Evolutionary conservation across 441 rosid genomes (phyloP).

Genomic region (Isatis lusitanica): DNA sequence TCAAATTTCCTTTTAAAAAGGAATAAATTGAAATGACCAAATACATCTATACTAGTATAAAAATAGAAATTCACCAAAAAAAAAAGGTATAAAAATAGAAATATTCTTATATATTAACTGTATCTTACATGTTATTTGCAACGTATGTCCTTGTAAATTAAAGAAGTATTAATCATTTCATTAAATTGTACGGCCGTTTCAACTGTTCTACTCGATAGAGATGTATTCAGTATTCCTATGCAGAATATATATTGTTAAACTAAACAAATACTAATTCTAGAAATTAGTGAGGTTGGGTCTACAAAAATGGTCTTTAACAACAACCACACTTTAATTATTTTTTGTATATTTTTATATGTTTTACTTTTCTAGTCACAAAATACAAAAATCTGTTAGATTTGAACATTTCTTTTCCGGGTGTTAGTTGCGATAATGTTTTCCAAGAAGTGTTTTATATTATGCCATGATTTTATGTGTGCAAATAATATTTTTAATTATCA

Average conservation of each 20-base stretch:
- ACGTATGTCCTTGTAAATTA: too few species aligned
- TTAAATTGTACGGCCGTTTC: not conserved
- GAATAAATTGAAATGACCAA: not conserved
- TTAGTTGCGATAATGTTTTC: not conserved
- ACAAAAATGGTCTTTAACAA: not conserved
- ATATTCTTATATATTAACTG: too few species aligned
- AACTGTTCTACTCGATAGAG: not conserved
- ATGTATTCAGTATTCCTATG: not conserved
- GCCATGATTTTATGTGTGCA: constrained; percentile 2
- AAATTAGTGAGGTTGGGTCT: not conserved
- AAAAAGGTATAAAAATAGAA: too few species aligned
- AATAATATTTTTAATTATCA: not conserved
- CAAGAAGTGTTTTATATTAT: not conserved
- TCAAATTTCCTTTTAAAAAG: not conserved
- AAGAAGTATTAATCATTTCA: too few species aligned
- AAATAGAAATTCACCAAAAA: too few species aligned
- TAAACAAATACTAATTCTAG: not conserved
- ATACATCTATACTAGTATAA: not conserved
- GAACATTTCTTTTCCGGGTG: too few species aligned
- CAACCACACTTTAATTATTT: not conserved
- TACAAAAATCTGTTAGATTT: not conserved
- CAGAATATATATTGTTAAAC: not conserved
- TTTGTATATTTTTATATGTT: too few species aligned
- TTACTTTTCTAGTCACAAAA: too few species aligned
- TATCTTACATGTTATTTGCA: too few species aligned